Evolutionary conservation across 2,329 filamentous ascomycete species (phyloP).

Genomic region (Colletotrichum sojae): DNA sequence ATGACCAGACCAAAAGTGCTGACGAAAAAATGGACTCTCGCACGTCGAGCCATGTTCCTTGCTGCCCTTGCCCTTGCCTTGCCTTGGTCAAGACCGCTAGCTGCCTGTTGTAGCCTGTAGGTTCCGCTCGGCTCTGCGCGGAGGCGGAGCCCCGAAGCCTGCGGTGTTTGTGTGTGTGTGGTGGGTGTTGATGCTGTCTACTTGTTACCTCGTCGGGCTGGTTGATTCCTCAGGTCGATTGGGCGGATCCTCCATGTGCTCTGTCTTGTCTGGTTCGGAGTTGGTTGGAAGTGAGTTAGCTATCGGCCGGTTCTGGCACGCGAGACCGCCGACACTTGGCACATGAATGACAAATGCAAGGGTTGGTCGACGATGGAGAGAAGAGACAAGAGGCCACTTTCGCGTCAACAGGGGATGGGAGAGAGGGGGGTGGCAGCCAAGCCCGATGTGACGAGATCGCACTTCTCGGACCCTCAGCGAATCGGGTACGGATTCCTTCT

Average conservation of each 20-base stretch:
- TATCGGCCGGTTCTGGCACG: too few species aligned
- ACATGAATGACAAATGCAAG: neutral
- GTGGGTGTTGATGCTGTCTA: too few species aligned
- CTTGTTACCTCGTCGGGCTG: too few species aligned
- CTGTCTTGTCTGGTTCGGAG: neutral
- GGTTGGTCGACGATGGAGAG: neutral
- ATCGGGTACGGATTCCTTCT: conserved; percentile 1
- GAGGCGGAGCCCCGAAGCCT: neutral
- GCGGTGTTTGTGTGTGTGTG: too few species aligned
- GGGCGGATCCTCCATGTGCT: too few species aligned
- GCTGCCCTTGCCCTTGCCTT: neutral
- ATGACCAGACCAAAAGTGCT: neutral
- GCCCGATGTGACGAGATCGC: conserved; percentile 10
- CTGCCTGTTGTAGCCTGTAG: neutral
- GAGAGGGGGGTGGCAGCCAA: neutral
- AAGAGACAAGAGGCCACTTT: neutral
- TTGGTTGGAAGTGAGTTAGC: neutral
- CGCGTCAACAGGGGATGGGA: neutral
- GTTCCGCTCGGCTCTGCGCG: neutral
- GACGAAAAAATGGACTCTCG: neutral
- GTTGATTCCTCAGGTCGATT: too few species aligned
- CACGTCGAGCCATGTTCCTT: neutral
- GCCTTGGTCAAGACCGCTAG: neutral
- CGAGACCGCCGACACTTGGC: too few species aligned
- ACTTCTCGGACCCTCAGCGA: neutral